Base-by-base conservation (phyloP, 208 protist species). In the Strigomonas culicis region DNA sequence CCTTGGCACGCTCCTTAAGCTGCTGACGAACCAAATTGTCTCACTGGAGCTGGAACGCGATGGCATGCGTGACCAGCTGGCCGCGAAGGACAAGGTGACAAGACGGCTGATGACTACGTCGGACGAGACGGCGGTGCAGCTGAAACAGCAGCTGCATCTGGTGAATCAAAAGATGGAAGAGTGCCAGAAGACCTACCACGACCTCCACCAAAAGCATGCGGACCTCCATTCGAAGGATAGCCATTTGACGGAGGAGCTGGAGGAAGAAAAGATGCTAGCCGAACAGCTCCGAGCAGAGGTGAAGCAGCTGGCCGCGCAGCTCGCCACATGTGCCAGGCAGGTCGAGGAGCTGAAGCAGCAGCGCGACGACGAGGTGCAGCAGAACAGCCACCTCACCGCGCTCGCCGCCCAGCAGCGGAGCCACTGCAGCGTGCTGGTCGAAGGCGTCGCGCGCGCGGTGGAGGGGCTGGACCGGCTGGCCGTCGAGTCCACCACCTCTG, bases 41-140 rank as follows among this genome's bases (percentile, higher is more conserved):
- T 82, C 79, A 2, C 66, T 88, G 31, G 64, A 59, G 60, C 49
- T 82, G 36, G 67, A 72, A 58, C 75, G 77, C 3, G 72, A 74
- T 51, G 66, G 62, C 2, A 57, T 92, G n/a, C 64, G 70, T 27
- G 80, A 85, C 3, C 74, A 84, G 25, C 59, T 84, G 17, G 74
- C 50, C 7, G 67, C 67, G 46, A 74, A 76, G 39, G 68, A 47
- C 8, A 72, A 74, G 27, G 72, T 85, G 47, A 63, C 41, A 39
- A 69, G 73, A 11, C 47, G 76, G 36, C 43, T 83, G 19, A 60
- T 85, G 11, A 53, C 52, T 39, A 19, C 59, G 24, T 41, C 77
- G 11, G 72, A 70, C n/a, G 24, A 65, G 19, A 53, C 66, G 24
- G 71, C 66, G 30, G 59, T 59, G 36, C 51, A 10, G 27, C 66